Evolutionary conservation across 257 asterid species (phyloP).

Genomic region (Nicotiana benthamiana): DNA sequence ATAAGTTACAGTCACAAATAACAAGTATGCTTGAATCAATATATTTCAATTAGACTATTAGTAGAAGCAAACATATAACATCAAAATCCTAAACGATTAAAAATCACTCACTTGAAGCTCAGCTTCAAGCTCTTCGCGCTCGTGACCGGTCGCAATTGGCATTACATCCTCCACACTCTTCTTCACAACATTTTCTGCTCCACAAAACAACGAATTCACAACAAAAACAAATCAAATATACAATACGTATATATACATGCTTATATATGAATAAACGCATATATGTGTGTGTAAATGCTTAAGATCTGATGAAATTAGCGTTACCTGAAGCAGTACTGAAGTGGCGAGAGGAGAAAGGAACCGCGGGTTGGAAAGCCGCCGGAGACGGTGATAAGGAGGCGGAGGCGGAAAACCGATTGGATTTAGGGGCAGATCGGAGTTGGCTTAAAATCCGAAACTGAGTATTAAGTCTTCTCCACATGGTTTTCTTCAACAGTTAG

Average conservation of each 20-base stretch:
- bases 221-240: not conserved
- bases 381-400: conserved; percentile 9
- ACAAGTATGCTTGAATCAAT: not conserved
- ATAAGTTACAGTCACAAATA: not conserved
- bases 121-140: conserved; percentile 91
- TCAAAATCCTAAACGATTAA: not conserved
- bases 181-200: conserved; percentile 35
- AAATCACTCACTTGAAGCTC: conserved; percentile 55
- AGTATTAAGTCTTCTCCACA: conserved; percentile 70
- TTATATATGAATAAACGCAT: not conserved
- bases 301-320: conserved; percentile 21
- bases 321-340: conserved; percentile 60
- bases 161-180: conserved; percentile 72
- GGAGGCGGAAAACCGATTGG: conserved; percentile 29
- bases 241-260: not conserved
- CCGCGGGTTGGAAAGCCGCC: conserved; percentile 28
- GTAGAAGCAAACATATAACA: not conserved
- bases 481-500: conserved; percentile 28
- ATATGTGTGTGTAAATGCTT: not conserved
- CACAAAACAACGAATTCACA: not conserved
- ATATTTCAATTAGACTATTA: not conserved
- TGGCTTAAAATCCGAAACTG: conserved; percentile 41
- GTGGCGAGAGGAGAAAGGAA: conserved; percentile 32
- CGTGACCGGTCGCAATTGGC: conserved; percentile 98
- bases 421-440: conserved; percentile 42